Base-by-base conservation (phyloP, 2,329 filamentous ascomycete genomes). In the Biscogniauxia sp. region DNA sequence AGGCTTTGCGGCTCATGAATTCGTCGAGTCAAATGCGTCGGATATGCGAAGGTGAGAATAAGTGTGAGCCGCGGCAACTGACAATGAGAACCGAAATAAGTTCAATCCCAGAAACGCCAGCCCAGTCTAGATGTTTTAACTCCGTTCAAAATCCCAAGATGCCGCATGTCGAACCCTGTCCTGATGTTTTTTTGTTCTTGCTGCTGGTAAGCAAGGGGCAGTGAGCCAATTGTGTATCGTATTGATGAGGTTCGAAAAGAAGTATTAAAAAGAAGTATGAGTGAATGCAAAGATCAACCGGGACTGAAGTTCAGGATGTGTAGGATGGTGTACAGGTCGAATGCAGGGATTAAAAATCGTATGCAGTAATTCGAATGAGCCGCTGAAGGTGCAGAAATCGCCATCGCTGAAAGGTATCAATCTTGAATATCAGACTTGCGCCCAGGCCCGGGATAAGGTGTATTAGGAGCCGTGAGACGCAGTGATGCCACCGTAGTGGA, bases 301-400 rank as follows among this genome's bases (percentile, higher is more conserved):
- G 53, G 65, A 61, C 64, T 64, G 63, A 67, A 64, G 58, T 37
- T 64, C 62, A 64, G 56, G 65, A 59, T 63, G 66, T 60, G 63
- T 65, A 61, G 62, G 59, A 55, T 73, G 71, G 68, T 74, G 70
- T 73, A 74, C 72, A 74, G 54, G 60, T 66, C 59, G 66, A 68
- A 53, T 50, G 59, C 56, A 70, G 64, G 61, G 62, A 71, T 68
- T 69, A 68, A 62, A 64, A 51, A 52, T 63, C 53, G 65, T 66
- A 65, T 60, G 50, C 53, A 54, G 53, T 37, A 63, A 60, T 25
- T 50, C 51, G 55, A 62, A 56, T 57, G 20, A 57, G 53, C 51
- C 59, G 25, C 57, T 62, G 55, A 54, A 41, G 57, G 54, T 54
- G 56, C 52, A 51, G 11, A 51, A 55, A 59, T 57, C 45, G 60